A percentile compares a stretch with the other conserved stretches of the same genome.
phyloP scores from a whole-genome alignment of 208 protist species.

The Trichomonas gallinae region DNA sequence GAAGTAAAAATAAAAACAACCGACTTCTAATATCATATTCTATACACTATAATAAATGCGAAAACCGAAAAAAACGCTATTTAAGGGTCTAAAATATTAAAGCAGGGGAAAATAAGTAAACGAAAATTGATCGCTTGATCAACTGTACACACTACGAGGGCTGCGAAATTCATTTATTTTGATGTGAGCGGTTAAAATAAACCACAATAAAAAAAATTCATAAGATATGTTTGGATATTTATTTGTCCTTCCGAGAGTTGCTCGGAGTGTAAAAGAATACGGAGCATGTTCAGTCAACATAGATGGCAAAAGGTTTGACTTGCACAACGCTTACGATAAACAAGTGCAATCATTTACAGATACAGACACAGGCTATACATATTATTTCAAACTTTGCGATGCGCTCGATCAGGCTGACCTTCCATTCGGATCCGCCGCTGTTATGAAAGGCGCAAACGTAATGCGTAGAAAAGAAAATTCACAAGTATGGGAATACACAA shows the following conservation, averaged over 20 bases:
- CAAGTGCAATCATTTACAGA: not conserved
- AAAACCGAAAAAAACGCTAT: too few relatives aligned
- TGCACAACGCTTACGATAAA: not conserved
- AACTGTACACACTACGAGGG: too few relatives aligned
- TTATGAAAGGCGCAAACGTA: not conserved
- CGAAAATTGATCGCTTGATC: too few relatives aligned
- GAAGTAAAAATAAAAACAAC: too few relatives aligned
- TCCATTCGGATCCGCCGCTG: not conserved
- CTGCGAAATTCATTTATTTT: too few relatives aligned
- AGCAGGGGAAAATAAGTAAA: too few relatives aligned
- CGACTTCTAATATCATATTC: too few relatives aligned
- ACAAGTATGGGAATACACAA: not conserved
- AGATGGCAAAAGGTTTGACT: not conserved
- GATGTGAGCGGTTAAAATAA: too few relatives aligned
- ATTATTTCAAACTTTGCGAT: not conserved
- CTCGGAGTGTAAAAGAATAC: not conserved
- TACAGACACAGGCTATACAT: not conserved
- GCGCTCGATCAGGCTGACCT: not conserved
- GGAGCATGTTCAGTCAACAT: not conserved
- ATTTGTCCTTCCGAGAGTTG: not conserved
- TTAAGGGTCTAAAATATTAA: too few relatives aligned
- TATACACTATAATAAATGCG: too few relatives aligned
- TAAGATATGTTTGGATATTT: not conserved
- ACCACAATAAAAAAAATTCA: too few relatives aligned
- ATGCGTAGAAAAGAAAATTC: not conserved